phyloP scores from a whole-genome alignment of 257 asterid species.

The Jacaranda mimosifolia region DNA sequence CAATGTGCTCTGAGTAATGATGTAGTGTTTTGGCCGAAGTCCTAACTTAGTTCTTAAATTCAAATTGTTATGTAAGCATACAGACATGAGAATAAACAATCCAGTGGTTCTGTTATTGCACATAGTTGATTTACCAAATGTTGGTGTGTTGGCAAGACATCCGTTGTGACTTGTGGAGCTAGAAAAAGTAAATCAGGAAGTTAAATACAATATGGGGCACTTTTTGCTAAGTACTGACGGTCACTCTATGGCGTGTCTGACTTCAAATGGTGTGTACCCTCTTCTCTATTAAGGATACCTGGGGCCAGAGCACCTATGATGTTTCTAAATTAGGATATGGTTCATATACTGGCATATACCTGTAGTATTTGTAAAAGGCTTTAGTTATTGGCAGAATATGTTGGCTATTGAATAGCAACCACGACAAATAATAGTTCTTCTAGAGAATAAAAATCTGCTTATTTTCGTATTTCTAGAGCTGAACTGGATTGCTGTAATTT shows the following conservation, averaged over 20 bases:
- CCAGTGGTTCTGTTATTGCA: neutral
- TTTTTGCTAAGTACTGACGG: neutral
- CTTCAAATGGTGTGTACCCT: neutral
- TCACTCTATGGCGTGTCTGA: neutral
- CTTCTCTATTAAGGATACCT: neutral
- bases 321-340: neutral
- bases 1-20: conserved; percentile 6
- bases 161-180: neutral
- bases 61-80: neutral
- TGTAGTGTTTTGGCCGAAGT: conserved; percentile 5
- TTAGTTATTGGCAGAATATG: neutral
- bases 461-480: neutral
- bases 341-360: neutral
- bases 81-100: neutral
- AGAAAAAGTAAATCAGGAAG: neutral
- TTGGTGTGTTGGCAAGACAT: neutral
- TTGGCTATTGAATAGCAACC: conserved; percentile 6
- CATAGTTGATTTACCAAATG: conserved; percentile 9
- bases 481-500: neutral
- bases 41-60: neutral
- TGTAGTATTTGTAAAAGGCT: neutral
- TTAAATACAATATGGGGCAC: neutral
- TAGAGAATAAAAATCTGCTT: conserved; percentile 4
- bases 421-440: neutral
- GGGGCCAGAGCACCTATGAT: neutral